phyloP scores from a whole-genome alignment of 192 early-diverging fungal species.

The Coemansia sp. region DNA sequence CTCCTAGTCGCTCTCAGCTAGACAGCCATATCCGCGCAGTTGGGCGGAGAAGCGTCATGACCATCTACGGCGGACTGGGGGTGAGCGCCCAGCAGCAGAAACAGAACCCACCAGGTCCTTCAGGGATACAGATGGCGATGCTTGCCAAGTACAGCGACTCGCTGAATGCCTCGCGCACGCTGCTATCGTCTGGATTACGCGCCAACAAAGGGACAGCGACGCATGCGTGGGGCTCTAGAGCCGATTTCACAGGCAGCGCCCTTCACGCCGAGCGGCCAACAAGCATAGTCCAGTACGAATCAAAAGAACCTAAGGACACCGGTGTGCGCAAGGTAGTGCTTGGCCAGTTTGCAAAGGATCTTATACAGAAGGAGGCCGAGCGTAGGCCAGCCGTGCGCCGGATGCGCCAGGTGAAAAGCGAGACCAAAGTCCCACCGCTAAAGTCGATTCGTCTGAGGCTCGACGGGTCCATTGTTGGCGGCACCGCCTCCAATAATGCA shows the following conservation, averaged over 20 bases:
- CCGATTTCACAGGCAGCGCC: neutral
- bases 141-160: constrained; percentile 48
- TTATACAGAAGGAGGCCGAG: constrained; percentile 32
- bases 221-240: constrained; percentile 18
- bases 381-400: constrained; percentile 31
- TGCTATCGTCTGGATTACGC: constrained; percentile 9
- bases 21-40: constrained; percentile 8
- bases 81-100: constrained; percentile 1
- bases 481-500: constrained; percentile 2
- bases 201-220: constrained; percentile 2
- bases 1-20: constrained; percentile 30
- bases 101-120: neutral
- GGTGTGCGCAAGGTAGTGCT: constrained; percentile 41
- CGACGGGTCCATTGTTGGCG: constrained; percentile 32
- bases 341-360: constrained; percentile 29
- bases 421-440: constrained; percentile 44
- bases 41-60: neutral
- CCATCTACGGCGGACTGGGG: neutral
- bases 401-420: constrained; percentile 43
- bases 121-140: constrained; percentile 28
- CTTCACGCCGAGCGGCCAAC: neutral
- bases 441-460: constrained; percentile 46
- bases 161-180: constrained; percentile 29
- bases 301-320: constrained; percentile 20
- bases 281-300: constrained; percentile 35